Percentiles rank a stretch among this genome's conserved stretches.
These are phyloP conservation scores for Grigorovia jiainica DNA, from an alignment of 805 yeast species.

Conservation along the genomic window DNA sequence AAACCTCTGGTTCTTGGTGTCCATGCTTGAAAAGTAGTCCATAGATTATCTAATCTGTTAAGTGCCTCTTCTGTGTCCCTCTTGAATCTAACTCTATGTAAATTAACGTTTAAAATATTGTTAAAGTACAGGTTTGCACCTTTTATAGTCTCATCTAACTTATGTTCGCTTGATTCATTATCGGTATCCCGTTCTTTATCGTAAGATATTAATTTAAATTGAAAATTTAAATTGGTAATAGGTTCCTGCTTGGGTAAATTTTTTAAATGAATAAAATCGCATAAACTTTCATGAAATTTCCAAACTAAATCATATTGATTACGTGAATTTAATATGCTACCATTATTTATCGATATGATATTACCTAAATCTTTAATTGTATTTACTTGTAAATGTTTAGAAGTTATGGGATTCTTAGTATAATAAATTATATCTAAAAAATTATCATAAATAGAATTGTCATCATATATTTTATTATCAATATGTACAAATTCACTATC, in stretches of 20 bases:
- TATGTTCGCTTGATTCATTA: background rate
- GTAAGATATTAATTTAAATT: background rate
- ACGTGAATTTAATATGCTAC: slow-evolving; percentile 21
- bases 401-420: slow-evolving; percentile 19
- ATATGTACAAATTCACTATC: slow-evolving; percentile 17
- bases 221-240: slow-evolving; percentile 6
- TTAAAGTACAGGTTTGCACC: too few species aligned
- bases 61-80: slow-evolving; percentile 17
- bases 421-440: slow-evolving; percentile 20
- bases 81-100: slow-evolving; percentile 10
- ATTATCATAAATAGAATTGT: slow-evolving; percentile 17
- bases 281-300: slow-evolving; percentile 33
- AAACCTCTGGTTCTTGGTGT: slow-evolving; percentile 28
- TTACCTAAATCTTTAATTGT: slow-evolving; percentile 11
- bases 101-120: too few species aligned
- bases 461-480: slow-evolving; percentile 21
- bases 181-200: background rate
- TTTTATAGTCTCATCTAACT: too few species aligned
- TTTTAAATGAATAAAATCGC: slow-evolving; percentile 26
- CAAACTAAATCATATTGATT: slow-evolving; percentile 35
- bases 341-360: background rate
- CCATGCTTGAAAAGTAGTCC: slow-evolving; percentile 25
- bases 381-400: slow-evolving; percentile 13
- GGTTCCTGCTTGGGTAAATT: slow-evolving; percentile 23
- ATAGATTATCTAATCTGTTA: slow-evolving; percentile 16